Evolutionary conservation across 1,284 basidiomycete genomes (phyloP), one percentile per base, ranked within the genome.

Genomic region (Trichosporon sp.): DNA sequence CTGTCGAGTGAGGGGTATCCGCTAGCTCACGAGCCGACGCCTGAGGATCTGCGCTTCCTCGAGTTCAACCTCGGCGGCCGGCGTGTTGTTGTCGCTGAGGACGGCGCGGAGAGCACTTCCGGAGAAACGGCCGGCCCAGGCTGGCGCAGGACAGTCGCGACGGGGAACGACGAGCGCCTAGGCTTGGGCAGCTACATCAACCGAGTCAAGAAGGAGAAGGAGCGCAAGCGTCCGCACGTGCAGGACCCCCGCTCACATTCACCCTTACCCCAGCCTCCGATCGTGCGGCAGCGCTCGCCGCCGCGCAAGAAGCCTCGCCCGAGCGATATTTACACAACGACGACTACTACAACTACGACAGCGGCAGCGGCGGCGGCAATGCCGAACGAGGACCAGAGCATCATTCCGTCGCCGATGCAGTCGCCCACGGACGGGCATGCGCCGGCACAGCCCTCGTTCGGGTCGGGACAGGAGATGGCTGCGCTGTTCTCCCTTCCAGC

Each of bases 401-500:
- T 44, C 19, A 54, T 58, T 3, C 44, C 49, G 71, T 77, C 76
- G 5, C 74, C 76, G 1, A 60, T 76, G 9, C 74, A 73, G 13
- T 73, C 74, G 5, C 74, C 75, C 2, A 27, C 44, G 8, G 59
- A 52, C 32, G 31, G 32, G 11, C 37, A 58, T 10, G 25, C 58
- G 19, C 25, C 36, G 8, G 54, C 37, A 10, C 63, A 64, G 5
- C 60, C 74, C 0, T 66, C 68, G 9, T 58, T 79, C 31, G 78
- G 78, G 3, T 72, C 73, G 8, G 78, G 78, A 4, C 54, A 70
- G 11, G 79, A 80, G 58, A 56, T 78, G n/a, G 69, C 77, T 6
- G 68, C 77, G 14, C 73, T 81, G 11, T 70, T 77, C 56, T 79
- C 78, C 1, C 73, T 81, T 2, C 77, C 79, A 0, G 59, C 71